phyloP scores from a whole-genome alignment of 2,329 filamentous ascomycete genomes.

The Capronia americana region DNA sequence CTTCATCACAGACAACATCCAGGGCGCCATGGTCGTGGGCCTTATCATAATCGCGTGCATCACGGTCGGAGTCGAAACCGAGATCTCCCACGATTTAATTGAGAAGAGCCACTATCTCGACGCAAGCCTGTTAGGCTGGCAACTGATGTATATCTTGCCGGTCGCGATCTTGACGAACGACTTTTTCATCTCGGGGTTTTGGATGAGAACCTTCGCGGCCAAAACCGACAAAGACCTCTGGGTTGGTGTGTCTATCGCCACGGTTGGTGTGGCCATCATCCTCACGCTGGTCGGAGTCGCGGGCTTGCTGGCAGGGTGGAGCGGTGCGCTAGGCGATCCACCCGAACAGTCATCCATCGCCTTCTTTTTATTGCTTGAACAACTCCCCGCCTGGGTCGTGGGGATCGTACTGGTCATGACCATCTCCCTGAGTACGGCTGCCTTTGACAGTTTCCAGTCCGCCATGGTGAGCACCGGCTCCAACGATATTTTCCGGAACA shows the following conservation, averaged over 20 bases:
- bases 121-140: slow-evolving; percentile 76
- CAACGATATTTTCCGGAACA: slow-evolving; percentile 85
- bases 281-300: slow-evolving; percentile 74
- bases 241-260: slow-evolving; percentile 74
- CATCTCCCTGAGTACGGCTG: slow-evolving; percentile 74
- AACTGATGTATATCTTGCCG: slow-evolving; percentile 82
- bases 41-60: slow-evolving; percentile 78
- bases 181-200: slow-evolving; percentile 85
- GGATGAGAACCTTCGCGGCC: slow-evolving; percentile 82
- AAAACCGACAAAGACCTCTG: slow-evolving; percentile 78
- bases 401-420: slow-evolving; percentile 83
- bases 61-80: slow-evolving; percentile 75
- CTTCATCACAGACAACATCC: slow-evolving; percentile 82
- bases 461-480: slow-evolving; percentile 85
- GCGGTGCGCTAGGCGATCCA: slow-evolving; percentile 70
- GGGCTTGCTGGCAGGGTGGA: slow-evolving; percentile 79
- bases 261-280: slow-evolving; percentile 69
- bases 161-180: slow-evolving; percentile 82
- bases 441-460: slow-evolving; percentile 80
- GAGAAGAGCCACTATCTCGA: slow-evolving; percentile 72
- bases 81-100: slow-evolving; percentile 73
- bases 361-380: slow-evolving; percentile 75
- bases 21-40: slow-evolving; percentile 76
- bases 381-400: slow-evolving; percentile 79
- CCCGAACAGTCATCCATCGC: slow-evolving; percentile 69